phyloP scores from a whole-genome alignment of 495 filamentous ascomycete genomes.

The Podospora didyma region DNA sequence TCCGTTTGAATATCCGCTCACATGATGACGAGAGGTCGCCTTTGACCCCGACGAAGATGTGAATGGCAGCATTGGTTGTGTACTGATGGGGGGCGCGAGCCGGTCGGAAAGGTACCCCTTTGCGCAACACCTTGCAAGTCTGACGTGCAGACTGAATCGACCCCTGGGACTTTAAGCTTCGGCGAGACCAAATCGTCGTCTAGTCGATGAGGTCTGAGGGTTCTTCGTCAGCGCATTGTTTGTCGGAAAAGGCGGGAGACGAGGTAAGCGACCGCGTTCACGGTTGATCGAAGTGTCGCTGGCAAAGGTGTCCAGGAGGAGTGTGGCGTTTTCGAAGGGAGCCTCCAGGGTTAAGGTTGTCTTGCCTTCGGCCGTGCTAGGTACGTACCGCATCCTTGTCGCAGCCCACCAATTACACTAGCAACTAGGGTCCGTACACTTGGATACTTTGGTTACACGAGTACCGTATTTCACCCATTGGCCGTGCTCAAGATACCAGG shows the following conservation, averaged over 20 bases:
- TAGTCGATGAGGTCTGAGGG: neutral
- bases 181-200: neutral
- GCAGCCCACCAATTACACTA: no score
- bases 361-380: neutral
- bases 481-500: no score
- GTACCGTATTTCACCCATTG: no score
- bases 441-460: no score
- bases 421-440: no score
- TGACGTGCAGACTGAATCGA: conserved; percentile 2
- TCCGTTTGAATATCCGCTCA: conserved; percentile 71
- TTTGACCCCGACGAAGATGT: conserved; percentile 43
- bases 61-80: conserved; percentile 39
- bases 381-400: no score
- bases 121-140: conserved; percentile 9
- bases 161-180: neutral
- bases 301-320: conserved; percentile 11
- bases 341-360: conserved; percentile 16
- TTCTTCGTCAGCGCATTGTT: conserved; percentile 27
- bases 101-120: conserved; percentile 11
- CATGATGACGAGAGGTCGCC: conserved; percentile 56
- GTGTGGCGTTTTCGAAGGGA: no score
- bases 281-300: neutral
- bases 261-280: conserved; percentile 11
- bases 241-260: neutral
- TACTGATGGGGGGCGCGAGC: conserved; percentile 9